phyloP scores from a whole-genome alignment of 2,329 filamentous ascomycete genomes.

The Nothopassalora personata region DNA sequence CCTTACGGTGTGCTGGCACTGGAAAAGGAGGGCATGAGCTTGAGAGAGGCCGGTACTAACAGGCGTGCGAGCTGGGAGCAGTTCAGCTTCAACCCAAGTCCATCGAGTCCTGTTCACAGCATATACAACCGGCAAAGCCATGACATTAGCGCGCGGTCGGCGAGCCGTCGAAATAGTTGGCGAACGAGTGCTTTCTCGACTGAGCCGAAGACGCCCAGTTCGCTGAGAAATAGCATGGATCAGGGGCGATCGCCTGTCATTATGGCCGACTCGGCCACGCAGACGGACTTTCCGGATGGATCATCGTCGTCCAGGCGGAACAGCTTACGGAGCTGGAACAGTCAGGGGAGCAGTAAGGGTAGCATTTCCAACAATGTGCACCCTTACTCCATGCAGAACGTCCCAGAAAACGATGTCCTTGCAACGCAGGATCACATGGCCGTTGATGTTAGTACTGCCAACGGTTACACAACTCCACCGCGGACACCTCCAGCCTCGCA shows the following conservation, averaged over 20 bases:
- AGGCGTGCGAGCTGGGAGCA: conserved; percentile 68
- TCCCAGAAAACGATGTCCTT: conserved; percentile 28
- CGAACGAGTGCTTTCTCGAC: conserved; percentile 26
- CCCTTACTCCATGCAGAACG: conserved; percentile 22
- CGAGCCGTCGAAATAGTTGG: conserved; percentile 62
- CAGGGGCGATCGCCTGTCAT: conserved; percentile 11
- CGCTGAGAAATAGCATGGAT: conserved; percentile 29
- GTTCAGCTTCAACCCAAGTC: conserved; percentile 75
- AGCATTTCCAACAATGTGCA: conserved; percentile 17
- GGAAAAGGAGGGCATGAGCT: conserved; percentile 84
- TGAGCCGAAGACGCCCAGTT: conserved; percentile 28
- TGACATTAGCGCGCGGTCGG: conserved; percentile 25
- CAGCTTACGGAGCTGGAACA: conserved; percentile 11
- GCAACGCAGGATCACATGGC: conserved; percentile 8
- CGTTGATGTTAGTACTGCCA: conserved; percentile 16
- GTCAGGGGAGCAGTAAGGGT: conserved; percentile 22
- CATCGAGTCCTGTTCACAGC: conserved; percentile 64
- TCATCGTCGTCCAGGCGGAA: conserved; percentile 17
- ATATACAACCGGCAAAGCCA: conserved; percentile 61
- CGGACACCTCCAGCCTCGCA: conserved; percentile 24
- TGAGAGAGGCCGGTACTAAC: conserved; percentile 79
- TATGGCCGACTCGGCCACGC: conserved; percentile 29
- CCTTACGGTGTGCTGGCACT: conserved; percentile 86
- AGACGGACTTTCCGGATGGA: conserved; percentile 24
- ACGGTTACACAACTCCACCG: conserved; percentile 31